phyloP scores from a whole-genome alignment of 208 protist species.

The Wallacemonas sp. region DNA sequence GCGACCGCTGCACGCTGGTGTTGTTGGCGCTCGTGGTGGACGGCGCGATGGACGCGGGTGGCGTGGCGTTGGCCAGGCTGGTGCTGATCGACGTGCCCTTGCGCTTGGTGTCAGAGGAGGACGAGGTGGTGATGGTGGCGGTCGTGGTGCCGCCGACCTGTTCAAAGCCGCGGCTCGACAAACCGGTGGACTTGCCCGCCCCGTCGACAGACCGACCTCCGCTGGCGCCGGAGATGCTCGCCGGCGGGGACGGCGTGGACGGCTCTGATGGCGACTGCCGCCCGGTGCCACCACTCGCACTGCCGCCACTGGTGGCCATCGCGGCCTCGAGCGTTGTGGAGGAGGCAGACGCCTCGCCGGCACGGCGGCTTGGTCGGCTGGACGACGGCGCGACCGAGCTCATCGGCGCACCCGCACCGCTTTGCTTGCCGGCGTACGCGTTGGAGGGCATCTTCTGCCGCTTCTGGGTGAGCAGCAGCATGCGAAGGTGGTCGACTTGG shows the following conservation, averaged over 20 bases:
- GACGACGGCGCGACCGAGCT: background rate
- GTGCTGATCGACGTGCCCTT: conserved; percentile 2
- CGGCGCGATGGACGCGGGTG: background rate
- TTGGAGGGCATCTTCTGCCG: conserved; percentile 21
- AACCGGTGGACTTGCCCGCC: background rate
- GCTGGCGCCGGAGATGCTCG: background rate
- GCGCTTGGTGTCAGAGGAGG: background rate
- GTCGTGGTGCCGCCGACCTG: no score
- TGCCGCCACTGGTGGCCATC: background rate
- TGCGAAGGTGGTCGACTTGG: conserved; percentile 30
- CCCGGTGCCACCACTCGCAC: no score
- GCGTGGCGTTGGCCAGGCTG: background rate
- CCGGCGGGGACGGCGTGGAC: background rate
- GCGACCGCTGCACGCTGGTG: background rate
- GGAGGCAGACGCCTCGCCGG: background rate
- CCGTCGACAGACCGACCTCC: background rate
- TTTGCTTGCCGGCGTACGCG: conserved; percentile 13
- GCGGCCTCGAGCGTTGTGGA: background rate
- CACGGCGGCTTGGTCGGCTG: background rate
- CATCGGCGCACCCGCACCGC: background rate
- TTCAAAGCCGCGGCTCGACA: background rate
- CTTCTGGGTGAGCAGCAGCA: conserved; percentile 27
- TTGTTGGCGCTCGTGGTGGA: conserved; percentile 1
- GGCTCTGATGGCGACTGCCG: background rate
- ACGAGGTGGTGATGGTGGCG: conserved; percentile 2